phyloP scores from a whole-genome alignment of 2,329 filamentous ascomycete genomes.

The Epichloe baconii region DNA sequence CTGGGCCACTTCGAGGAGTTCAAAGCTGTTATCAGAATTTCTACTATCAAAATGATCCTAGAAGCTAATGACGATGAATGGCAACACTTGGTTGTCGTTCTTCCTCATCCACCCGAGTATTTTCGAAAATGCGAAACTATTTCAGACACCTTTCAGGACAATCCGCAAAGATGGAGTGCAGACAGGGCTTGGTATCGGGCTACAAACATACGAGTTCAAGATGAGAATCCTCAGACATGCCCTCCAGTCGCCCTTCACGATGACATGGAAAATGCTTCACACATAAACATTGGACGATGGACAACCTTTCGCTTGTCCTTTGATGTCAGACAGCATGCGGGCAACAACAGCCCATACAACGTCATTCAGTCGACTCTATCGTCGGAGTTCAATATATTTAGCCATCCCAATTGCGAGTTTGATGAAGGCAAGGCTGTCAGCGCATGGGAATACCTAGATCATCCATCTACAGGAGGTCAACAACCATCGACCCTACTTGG shows the following conservation, averaged over 20 bases:
- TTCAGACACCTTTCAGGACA: conserved; percentile 19
- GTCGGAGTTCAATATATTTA: conserved; percentile 57
- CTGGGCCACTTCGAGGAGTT: conserved; percentile 16
- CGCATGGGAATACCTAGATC: conserved; percentile 21
- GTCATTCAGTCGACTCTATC: conserved; percentile 40
- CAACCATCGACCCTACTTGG: conserved; percentile 18
- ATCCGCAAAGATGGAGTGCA: conserved; percentile 24
- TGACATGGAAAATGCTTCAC: conserved; percentile 18
- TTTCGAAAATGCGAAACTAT: conserved; percentile 25
- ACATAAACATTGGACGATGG: conserved; percentile 44
- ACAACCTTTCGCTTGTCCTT: conserved; percentile 35
- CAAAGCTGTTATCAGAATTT: conserved; percentile 31
- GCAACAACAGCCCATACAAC: background rate
- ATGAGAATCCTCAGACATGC: conserved; percentile 18
- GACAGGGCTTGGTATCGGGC: conserved; percentile 36
- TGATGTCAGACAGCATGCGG: conserved; percentile 9
- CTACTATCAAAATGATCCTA: conserved; percentile 32
- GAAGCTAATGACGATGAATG: conserved; percentile 14
- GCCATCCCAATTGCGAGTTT: conserved; percentile 31
- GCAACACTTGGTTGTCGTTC: conserved; percentile 31
- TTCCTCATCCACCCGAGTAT: conserved; percentile 36
- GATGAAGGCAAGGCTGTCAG: conserved; percentile 13
- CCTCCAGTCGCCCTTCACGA: conserved; percentile 27
- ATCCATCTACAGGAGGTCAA: conserved; percentile 9
- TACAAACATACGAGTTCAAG: conserved; percentile 27